Evolutionary conservation across 1,284 basidiomycete species (phyloP).

Genomic region (Irpex lacteus): DNA sequence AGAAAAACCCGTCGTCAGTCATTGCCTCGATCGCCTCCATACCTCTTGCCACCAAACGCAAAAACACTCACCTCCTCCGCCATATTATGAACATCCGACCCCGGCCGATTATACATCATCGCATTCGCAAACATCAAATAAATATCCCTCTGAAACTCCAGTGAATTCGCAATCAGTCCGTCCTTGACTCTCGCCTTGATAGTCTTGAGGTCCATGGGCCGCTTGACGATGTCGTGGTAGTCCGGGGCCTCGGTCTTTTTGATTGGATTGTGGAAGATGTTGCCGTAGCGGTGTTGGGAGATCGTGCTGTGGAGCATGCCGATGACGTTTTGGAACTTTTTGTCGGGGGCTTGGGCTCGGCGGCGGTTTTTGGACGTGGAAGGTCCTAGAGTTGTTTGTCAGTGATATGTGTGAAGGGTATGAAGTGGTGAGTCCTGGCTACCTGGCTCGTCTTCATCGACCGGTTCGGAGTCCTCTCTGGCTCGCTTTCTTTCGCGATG

Average conservation of each 20-base stretch:
- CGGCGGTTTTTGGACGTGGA: slow-evolving; percentile 19
- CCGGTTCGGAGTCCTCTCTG: slow-evolving; percentile 67
- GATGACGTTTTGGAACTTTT: slow-evolving; percentile 80
- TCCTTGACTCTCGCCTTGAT: slow-evolving; percentile 83
- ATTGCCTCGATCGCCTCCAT: background rate
- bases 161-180: slow-evolving; percentile 73
- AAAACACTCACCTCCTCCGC: slow-evolving; percentile 72
- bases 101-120: slow-evolving; percentile 90
- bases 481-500: slow-evolving; percentile 59
- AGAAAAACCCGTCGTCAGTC: background rate
- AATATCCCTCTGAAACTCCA: slow-evolving; percentile 88
- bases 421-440: slow-evolving; percentile 12
- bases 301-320: slow-evolving; percentile 80
- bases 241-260: slow-evolving; percentile 85
- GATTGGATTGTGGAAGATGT: slow-evolving; percentile 90
- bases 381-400: slow-evolving; percentile 24
- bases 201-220: slow-evolving; percentile 91
- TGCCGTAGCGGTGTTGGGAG: slow-evolving; percentile 80
- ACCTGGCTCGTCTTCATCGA: slow-evolving; percentile 65
- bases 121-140: slow-evolving; percentile 95
- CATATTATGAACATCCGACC: slow-evolving; percentile 82
- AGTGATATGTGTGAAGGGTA: background rate
- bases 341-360: slow-evolving; percentile 39
- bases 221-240: slow-evolving; percentile 87
- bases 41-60: background rate